Percentiles rank a stretch among this genome's conserved stretches.
These are phyloP conservation scores for Pyricularia sp. DNA, from an alignment of 2,329 filamentous ascomycete genomes.

Conservation along the genomic window DNA sequence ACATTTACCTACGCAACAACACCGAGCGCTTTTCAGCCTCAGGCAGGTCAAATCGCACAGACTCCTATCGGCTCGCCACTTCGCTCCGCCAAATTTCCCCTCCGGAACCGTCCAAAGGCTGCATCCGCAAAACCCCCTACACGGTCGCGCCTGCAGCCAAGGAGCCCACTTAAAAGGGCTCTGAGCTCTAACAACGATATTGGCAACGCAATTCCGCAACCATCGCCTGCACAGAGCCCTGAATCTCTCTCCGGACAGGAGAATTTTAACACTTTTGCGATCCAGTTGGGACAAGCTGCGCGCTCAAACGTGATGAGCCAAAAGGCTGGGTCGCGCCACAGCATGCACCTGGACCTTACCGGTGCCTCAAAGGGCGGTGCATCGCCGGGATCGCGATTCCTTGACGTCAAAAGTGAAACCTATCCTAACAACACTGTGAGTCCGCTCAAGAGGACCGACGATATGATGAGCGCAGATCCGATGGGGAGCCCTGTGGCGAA, in stretches of 20 bases:
- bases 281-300: slow-evolving; percentile 25
- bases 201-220: slow-evolving; percentile 48
- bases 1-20: slow-evolving; percentile 4
- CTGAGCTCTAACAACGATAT: slow-evolving; percentile 58
- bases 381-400: slow-evolving; percentile 34
- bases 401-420: slow-evolving; percentile 30
- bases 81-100: slow-evolving; percentile 26
- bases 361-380: slow-evolving; percentile 29
- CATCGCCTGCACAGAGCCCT: slow-evolving; percentile 23
- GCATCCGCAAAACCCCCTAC: slow-evolving; percentile 39
- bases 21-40: slow-evolving; percentile 4
- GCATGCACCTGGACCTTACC: slow-evolving; percentile 43
- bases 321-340: slow-evolving; percentile 34
- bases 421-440: slow-evolving; percentile 52
- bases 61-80: slow-evolving; percentile 44
- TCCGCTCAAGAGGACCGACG: slow-evolving; percentile 84
- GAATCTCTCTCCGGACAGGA: slow-evolving; percentile 23
- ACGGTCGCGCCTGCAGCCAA: slow-evolving; percentile 58
- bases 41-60: slow-evolving; percentile 7
- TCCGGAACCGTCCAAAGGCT: slow-evolving; percentile 38
- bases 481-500: slow-evolving; percentile 83
- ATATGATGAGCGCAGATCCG: slow-evolving; percentile 74
- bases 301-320: slow-evolving; percentile 28
- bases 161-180: slow-evolving; percentile 69
- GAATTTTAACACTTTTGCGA: slow-evolving; percentile 15